phyloP scores from a whole-genome alignment of 257 asterid genomes.

The Coffea eugenioides region DNA sequence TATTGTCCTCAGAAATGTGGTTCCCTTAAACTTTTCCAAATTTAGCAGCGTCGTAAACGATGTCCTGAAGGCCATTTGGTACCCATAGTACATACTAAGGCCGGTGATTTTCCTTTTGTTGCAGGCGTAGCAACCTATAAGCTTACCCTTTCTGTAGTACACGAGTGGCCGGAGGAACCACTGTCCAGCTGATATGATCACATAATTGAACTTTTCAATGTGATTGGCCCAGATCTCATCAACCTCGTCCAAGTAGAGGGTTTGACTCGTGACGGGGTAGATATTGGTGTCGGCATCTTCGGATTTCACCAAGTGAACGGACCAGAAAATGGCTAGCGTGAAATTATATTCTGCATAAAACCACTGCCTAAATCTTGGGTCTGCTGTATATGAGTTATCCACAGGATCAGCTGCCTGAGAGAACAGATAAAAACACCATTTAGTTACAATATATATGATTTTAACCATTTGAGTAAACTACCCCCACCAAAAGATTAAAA shows the following conservation, averaged over 20 bases:
- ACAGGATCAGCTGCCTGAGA: conserved; percentile 56
- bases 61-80: conserved; percentile 31
- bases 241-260: conserved; percentile 57
- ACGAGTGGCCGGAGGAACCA: conserved; percentile 42
- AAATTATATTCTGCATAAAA: conserved; percentile 46
- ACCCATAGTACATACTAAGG: conserved; percentile 20
- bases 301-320: conserved; percentile 38
- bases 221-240: conserved; percentile 53
- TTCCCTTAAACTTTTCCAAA: conserved; percentile 19
- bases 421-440: neutral
- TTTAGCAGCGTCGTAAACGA: conserved; percentile 21
- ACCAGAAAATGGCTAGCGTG: conserved; percentile 30
- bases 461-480: too few relatives aligned
- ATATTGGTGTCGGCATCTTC: conserved; percentile 29
- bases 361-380: conserved; percentile 47
- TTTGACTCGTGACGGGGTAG: conserved; percentile 33
- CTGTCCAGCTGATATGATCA: conserved; percentile 62
- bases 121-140: conserved; percentile 24
- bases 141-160: conserved; percentile 23
- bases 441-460: too few relatives aligned
- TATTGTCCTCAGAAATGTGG: conserved; percentile 11
- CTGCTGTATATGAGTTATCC: conserved; percentile 42
- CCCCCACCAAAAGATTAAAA: too few relatives aligned
- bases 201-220: conserved; percentile 44
- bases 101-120: conserved; percentile 10